Conservation (phyloP, 2,329 filamentous ascomycete species). For the Byssothecium circinans region DNA sequence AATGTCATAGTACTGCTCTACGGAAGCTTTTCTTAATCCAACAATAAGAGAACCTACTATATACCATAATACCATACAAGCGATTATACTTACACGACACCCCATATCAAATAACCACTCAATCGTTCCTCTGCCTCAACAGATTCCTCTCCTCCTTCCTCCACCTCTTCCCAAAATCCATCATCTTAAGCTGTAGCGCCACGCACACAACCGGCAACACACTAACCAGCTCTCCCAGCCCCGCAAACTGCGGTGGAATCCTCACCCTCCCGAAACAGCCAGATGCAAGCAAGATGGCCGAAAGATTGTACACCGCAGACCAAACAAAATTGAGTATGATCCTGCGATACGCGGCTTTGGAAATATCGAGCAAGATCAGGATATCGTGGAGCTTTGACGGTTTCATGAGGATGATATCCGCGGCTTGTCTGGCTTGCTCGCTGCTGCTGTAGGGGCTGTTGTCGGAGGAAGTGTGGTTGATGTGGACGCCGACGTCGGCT, state of each 20-base stretch:
- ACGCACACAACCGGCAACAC: slow-evolving; percentile 68
- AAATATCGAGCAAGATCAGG: slow-evolving; percentile 60
- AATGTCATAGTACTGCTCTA: too few relatives aligned
- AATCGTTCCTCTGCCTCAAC: neutral
- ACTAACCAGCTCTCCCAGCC: slow-evolving; percentile 72
- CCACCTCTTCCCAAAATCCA: slow-evolving; percentile 27
- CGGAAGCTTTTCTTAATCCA: too few relatives aligned
- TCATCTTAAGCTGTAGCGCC: slow-evolving; percentile 54
- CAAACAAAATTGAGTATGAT: slow-evolving; percentile 69
- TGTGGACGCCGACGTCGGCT: slow-evolving; percentile 71
- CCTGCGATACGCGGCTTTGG: slow-evolving; percentile 42
- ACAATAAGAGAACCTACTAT: too few relatives aligned
- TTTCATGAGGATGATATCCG: slow-evolving; percentile 69
- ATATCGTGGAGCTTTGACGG: slow-evolving; percentile 57
- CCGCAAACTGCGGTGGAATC: slow-evolving; percentile 66
- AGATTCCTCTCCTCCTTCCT: slow-evolving; percentile 15
- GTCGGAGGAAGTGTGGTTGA: slow-evolving; percentile 62
- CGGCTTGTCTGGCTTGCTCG: slow-evolving; percentile 67
- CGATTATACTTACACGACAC: too few relatives aligned
- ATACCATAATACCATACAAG: too few relatives aligned
- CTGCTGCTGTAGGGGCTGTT: slow-evolving; percentile 49
- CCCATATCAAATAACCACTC: neutral
- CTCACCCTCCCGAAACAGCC: slow-evolving; percentile 57
- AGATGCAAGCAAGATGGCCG: slow-evolving; percentile 67
- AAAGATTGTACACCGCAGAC: slow-evolving; percentile 70